Conservation (phyloP, 2,329 filamentous ascomycete species). For the Chrysoporthe deuterocubensis region DNA sequence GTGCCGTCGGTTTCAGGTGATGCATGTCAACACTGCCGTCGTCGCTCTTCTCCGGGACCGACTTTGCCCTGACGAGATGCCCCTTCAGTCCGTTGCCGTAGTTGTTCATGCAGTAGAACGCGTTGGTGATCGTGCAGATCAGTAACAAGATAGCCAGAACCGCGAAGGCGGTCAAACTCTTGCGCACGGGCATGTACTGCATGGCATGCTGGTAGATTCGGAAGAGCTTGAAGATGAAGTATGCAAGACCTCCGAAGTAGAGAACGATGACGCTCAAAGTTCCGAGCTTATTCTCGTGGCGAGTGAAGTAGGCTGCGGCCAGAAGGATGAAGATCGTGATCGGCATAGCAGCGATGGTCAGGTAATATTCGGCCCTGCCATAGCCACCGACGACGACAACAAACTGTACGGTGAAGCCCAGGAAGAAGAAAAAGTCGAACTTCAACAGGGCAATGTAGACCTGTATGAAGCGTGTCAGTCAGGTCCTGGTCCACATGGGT, state of each 20-base stretch:
- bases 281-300: constrained; percentile 78
- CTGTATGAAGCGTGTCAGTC: constrained; percentile 49
- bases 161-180: constrained; percentile 89
- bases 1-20: constrained; percentile 59
- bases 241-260: constrained; percentile 86
- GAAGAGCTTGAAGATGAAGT: constrained; percentile 97
- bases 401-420: constrained; percentile 98
- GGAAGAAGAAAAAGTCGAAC: constrained; percentile 99
- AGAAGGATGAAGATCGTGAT: constrained; percentile 89
- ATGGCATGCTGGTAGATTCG: constrained; percentile 80
- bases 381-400: constrained; percentile 82
- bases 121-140: constrained; percentile 84
- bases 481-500: neutral
- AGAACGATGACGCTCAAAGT: constrained; percentile 80
- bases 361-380: constrained; percentile 74
- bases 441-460: constrained; percentile 98
- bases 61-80: constrained; percentile 67
- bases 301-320: constrained; percentile 82
- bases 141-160: constrained; percentile 90
- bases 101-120: constrained; percentile 85
- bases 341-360: constrained; percentile 89
- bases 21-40: constrained; percentile 59
- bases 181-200: constrained; percentile 78
- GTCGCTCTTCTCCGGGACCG: constrained; percentile 59
- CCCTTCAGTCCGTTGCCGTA: constrained; percentile 89